Evolutionary conservation across 441 rosid species (phyloP).

Genomic region (Heliophila coronopifolia): DNA sequence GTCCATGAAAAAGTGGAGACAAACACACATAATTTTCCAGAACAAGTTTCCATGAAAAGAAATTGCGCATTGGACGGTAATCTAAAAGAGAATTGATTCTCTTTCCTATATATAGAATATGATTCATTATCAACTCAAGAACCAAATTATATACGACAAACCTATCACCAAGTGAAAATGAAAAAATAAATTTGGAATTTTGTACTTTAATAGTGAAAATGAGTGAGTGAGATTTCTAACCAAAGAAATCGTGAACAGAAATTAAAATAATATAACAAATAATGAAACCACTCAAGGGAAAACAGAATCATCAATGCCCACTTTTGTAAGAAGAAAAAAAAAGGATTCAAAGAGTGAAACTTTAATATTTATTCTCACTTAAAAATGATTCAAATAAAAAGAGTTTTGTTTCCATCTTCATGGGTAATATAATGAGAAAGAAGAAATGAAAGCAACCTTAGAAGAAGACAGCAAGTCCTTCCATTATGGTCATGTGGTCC

Average conservation of each 20-base stretch:
- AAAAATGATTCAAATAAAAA: slow-evolving; percentile 9
- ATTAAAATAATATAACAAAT: slow-evolving; percentile 19
- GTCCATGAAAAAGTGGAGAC: slow-evolving; percentile 20
- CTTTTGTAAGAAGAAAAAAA: neutral
- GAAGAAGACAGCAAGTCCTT: slow-evolving; percentile 42
- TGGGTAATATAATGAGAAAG: slow-evolving; percentile 17
- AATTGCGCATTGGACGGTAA: slow-evolving; percentile 4
- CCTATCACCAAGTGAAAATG: neutral
- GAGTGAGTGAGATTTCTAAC: slow-evolving; percentile 29
- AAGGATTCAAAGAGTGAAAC: neutral
- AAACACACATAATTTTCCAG: slow-evolving; percentile 18
- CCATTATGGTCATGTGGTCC: slow-evolving; percentile 63
- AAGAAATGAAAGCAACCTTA: slow-evolving; percentile 60
- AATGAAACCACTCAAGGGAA: slow-evolving; percentile 13
- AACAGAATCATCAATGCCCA: slow-evolving; percentile 4
- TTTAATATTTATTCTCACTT: slow-evolving; percentile 20
- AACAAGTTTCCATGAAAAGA: slow-evolving; percentile 15
- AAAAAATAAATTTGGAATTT: slow-evolving; percentile 15
- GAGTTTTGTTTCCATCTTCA: slow-evolving; percentile 9
- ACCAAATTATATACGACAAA: neutral
- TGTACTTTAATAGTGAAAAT: slow-evolving; percentile 26
- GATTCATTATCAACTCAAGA: slow-evolving; percentile 25
- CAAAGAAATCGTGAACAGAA: slow-evolving; percentile 18
- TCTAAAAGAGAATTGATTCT: slow-evolving; percentile 17
- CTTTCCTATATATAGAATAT: slow-evolving; percentile 22